Percentiles rank a stretch among this genome's conserved stretches.
Conservation (phyloP, 2,329 filamentous ascomycete genomes). For the Helminthosporium solani region DNA sequence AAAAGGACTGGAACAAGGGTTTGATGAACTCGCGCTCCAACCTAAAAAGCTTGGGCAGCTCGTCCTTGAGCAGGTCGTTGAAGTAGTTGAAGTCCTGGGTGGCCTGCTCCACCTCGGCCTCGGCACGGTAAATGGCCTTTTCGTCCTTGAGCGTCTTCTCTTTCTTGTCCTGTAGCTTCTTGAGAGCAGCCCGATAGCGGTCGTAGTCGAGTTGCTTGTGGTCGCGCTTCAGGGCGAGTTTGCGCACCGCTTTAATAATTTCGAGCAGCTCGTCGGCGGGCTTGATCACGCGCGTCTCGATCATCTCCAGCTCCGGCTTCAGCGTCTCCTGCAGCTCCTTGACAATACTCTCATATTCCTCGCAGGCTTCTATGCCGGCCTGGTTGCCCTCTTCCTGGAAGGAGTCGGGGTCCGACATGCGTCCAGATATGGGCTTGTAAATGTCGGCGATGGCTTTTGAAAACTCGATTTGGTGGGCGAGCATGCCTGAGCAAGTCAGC, state of each 20-base stretch:
- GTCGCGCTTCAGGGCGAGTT: conserved; percentile 83
- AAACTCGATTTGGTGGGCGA: conserved; percentile 96
- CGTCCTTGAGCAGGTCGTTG: conserved; percentile 94
- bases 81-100: conserved; percentile 98
- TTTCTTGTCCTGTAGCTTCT: conserved; percentile 97
- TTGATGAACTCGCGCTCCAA: conserved; percentile 94
- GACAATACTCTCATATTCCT: conserved; percentile 92
- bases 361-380: conserved; percentile 90
- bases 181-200: conserved; percentile 75
- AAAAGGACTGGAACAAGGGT: conserved; percentile 97
- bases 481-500: conserved; percentile 65
- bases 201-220: conserved; percentile 98
- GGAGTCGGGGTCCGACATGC: conserved; percentile 88
- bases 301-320: conserved; percentile 94
- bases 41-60: conserved; percentile 85
- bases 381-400: conserved; percentile 80
- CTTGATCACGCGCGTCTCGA: conserved; percentile 84
- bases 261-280: conserved; percentile 92
- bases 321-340: conserved; percentile 86
- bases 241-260: conserved; percentile 93
- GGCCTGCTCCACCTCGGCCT: conserved; percentile 84
- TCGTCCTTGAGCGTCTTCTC: conserved; percentile 96
- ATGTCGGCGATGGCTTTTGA: conserved; percentile 94
- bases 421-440: conserved; percentile 96
- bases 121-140: conserved; percentile 93